Evolutionary conservation across 2,329 filamentous ascomycete species (phyloP).

Genomic region (Helicocarpus griseus): DNA sequence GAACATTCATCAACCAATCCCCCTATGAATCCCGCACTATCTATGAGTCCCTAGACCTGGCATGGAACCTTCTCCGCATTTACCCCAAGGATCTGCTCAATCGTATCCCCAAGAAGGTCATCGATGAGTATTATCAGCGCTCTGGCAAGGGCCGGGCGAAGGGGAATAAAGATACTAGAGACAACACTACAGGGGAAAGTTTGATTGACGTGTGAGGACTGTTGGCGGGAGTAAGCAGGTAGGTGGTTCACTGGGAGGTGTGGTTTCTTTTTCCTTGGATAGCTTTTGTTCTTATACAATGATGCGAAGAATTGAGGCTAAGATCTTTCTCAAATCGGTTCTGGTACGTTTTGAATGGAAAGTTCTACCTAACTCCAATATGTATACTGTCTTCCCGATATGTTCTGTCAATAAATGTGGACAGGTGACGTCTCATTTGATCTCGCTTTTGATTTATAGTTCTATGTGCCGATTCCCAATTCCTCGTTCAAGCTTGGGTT

Average conservation of each 20-base stretch:
- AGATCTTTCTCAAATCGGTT: neutral
- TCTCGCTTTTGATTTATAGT: neutral
- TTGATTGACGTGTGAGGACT: slow-evolving; percentile 32
- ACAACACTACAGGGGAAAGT: slow-evolving; percentile 31
- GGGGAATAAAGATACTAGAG: slow-evolving; percentile 38
- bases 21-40: slow-evolving; percentile 87
- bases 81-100: slow-evolving; percentile 98
- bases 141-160: slow-evolving; percentile 29
- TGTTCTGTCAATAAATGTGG: too few relatives aligned
- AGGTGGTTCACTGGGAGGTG: neutral
- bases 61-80: slow-evolving; percentile 92
- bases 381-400: too few relatives aligned
- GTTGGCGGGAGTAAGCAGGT: neutral
- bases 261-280: neutral
- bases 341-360: too few relatives aligned
- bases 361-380: too few relatives aligned
- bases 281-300: neutral
- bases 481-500: too few relatives aligned
- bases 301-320: neutral
- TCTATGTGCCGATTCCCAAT: neutral
- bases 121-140: slow-evolving; percentile 74
- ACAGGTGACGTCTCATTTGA: too few relatives aligned
- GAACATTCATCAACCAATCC: slow-evolving; percentile 84
- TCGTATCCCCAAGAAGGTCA: slow-evolving; percentile 74
- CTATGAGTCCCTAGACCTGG: slow-evolving; percentile 87